Conservation (phyloP, 768 basidiomycete species). For the Russula griseocarnosa region DNA sequence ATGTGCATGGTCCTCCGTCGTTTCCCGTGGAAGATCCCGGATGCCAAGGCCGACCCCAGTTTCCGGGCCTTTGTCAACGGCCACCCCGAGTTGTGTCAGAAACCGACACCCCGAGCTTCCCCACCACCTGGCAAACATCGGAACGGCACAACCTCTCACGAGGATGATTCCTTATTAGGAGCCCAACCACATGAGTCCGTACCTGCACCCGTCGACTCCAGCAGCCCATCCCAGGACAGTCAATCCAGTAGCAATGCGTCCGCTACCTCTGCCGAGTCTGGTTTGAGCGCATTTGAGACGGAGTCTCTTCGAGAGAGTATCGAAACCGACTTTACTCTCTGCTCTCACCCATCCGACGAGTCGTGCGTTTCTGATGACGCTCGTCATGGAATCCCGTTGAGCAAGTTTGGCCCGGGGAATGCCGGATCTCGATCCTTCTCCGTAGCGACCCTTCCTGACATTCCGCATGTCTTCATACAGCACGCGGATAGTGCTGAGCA, state of each 20-base stretch:
- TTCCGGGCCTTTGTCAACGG: conserved; percentile 90
- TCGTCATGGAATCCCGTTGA: conserved; percentile 1
- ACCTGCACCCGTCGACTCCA: conserved; percentile 8
- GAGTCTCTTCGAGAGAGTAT: conserved; percentile 10
- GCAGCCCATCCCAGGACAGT: conserved; percentile 11
- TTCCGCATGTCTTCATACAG: conserved; percentile 27
- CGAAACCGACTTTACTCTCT: conserved; percentile 18
- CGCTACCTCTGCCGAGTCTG: not conserved
- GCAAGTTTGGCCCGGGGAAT: conserved; percentile 4
- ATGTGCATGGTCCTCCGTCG: conserved; percentile 97
- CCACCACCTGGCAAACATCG: not conserved
- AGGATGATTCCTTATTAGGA: not conserved
- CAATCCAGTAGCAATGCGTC: conserved; percentile 19
- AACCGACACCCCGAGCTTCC: conserved; percentile 28
- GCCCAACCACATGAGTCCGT: conserved; percentile 13
- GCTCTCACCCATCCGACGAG: conserved; percentile 19
- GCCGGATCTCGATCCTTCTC: conserved; percentile 29
- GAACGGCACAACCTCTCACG: not conserved
- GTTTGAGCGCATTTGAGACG: conserved; percentile 22
- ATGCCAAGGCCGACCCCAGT: conserved; percentile 85
- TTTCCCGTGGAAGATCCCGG: conserved; percentile 99
- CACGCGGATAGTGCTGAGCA: conserved; percentile 40
- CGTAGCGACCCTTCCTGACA: conserved; percentile 38
- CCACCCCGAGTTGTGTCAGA: conserved; percentile 76
- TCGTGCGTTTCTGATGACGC: conserved; percentile 14